These are phyloP conservation scores for Laguncularia racemosa DNA, from an alignment of 345 rosid genomes.

Conservation along the genomic window DNA sequence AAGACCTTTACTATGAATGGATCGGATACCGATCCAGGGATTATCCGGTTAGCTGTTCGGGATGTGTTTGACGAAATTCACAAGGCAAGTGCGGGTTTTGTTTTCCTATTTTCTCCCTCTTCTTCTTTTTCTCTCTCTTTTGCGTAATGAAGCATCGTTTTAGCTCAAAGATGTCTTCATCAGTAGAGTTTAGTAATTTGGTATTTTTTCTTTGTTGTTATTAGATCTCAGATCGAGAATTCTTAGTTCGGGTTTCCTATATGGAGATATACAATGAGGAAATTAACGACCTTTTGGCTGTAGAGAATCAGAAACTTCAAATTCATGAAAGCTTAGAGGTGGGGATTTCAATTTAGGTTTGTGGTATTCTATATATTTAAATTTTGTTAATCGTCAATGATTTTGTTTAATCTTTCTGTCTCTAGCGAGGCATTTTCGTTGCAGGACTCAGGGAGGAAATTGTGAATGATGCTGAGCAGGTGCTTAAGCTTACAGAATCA, in stretches of 20 bases:
- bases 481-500: constrained; percentile 62
- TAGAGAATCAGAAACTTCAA: constrained; percentile 75
- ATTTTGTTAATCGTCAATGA: background rate
- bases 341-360: background rate
- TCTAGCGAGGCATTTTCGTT: constrained; percentile 82
- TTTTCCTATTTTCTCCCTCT: background rate
- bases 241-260: constrained; percentile 85
- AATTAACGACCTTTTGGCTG: constrained; percentile 75
- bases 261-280: constrained; percentile 97
- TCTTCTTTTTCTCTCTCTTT: background rate
- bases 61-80: constrained; percentile 59
- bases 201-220: constrained; percentile 11
- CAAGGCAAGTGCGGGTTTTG: constrained; percentile 19
- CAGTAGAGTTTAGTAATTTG: constrained; percentile 4
- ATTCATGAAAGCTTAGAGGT: constrained; percentile 97
- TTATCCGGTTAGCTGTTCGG: constrained; percentile 65
- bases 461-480: constrained; percentile 76
- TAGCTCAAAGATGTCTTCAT: background rate
- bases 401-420: constrained; percentile 6
- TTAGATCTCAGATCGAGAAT: constrained; percentile 78
- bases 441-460: constrained; percentile 87
- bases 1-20: constrained; percentile 98
- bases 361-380: background rate
- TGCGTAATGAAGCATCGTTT: background rate
- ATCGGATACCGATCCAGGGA: constrained; percentile 62